phyloP scores from a whole-genome alignment of 257 asterid species.

The Solanum habrochaites region DNA sequence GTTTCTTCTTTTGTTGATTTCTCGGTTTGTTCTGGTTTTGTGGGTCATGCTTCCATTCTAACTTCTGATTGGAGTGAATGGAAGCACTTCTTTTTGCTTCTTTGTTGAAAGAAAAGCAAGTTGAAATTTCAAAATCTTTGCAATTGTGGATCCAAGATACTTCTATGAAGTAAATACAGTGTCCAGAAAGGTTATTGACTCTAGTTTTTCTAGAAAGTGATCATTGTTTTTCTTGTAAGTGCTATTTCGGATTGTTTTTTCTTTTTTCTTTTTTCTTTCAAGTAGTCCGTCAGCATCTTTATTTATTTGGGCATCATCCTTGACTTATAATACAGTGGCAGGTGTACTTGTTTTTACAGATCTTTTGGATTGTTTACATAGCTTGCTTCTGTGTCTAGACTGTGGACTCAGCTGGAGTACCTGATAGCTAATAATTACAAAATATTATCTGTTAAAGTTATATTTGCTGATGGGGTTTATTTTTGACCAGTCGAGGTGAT shows the following conservation, averaged over 20 bases:
- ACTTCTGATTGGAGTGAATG: background rate
- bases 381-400: background rate
- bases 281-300: background rate
- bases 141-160: background rate
- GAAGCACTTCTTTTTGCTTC: background rate
- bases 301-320: background rate
- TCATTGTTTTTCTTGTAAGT: background rate
- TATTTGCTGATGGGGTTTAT: constrained; percentile 12
- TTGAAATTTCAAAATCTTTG: background rate
- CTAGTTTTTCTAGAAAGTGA: background rate
- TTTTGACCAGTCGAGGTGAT: constrained; percentile 82
- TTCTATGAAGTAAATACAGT: background rate
- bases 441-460: background rate
- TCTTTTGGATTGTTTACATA: background rate
- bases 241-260: background rate
- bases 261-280: background rate
- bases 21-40: background rate
- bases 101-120: background rate
- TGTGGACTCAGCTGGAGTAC: background rate
- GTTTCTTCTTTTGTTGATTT: background rate
- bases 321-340: background rate
- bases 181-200: background rate
- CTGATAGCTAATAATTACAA: background rate
- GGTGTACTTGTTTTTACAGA: background rate
- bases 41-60: background rate